Evolutionary conservation across 73 alveolate species (phyloP).

Genomic region (Stentor roeselii): DNA sequence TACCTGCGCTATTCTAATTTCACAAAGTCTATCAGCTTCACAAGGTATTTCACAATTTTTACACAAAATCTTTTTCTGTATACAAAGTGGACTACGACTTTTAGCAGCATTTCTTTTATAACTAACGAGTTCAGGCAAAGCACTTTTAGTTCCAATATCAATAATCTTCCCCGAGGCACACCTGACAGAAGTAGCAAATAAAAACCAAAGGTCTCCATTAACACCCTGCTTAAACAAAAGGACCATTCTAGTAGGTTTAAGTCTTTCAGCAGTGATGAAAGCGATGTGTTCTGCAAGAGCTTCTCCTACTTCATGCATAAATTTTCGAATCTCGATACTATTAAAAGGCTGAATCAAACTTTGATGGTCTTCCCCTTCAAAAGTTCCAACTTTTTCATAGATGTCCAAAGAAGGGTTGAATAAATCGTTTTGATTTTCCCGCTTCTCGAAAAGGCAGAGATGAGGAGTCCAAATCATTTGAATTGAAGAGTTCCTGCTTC

Average conservation of each 20-base stretch:
- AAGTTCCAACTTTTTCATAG: slow-evolving; percentile 69
- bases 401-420: slow-evolving; percentile 50
- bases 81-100: background rate
- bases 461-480: slow-evolving; percentile 80
- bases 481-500: slow-evolving; percentile 60
- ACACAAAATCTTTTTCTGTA: slow-evolving; percentile 2
- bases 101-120: background rate
- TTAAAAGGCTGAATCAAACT: slow-evolving; percentile 55
- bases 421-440: slow-evolving; percentile 60
- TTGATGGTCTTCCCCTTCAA: slow-evolving; percentile 81
- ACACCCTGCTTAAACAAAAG: slow-evolving; percentile 67
- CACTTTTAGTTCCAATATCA: background rate
- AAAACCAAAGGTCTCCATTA: slow-evolving; percentile 68
- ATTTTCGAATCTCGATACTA: slow-evolving; percentile 66
- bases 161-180: background rate
- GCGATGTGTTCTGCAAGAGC: slow-evolving; percentile 70
- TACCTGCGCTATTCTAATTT: background rate
- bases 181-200: slow-evolving; percentile 49
- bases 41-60: background rate
- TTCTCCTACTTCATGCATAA: slow-evolving; percentile 63
- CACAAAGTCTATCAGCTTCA: slow-evolving; percentile 27
- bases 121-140: slow-evolving; percentile 13
- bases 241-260: slow-evolving; percentile 71
- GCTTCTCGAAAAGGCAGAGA: slow-evolving; percentile 62
- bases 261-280: slow-evolving; percentile 61